Evolutionary conservation across 73 alveolate species (phyloP).

Genomic region (Stentor roeselii): DNA sequence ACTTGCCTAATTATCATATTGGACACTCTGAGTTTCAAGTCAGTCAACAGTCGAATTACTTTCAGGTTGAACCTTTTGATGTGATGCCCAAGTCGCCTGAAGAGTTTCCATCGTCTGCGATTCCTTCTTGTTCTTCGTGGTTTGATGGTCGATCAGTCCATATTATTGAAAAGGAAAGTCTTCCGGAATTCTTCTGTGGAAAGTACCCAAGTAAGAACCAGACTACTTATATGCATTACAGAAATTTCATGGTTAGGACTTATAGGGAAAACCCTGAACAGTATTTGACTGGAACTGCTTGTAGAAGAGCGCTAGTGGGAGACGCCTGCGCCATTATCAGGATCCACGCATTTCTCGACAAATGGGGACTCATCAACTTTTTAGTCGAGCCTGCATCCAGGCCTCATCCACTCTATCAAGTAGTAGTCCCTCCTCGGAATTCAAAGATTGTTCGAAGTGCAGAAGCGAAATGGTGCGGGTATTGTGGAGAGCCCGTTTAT

Average conservation of each 20-base stretch:
- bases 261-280: slow-evolving; percentile 86
- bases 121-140: slow-evolving; percentile 90
- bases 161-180: slow-evolving; percentile 81
- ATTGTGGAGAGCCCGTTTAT: slow-evolving; percentile 60
- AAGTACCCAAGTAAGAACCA: slow-evolving; percentile 94
- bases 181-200: slow-evolving; percentile 95
- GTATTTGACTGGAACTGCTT: slow-evolving; percentile 94
- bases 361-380: slow-evolving; percentile 97
- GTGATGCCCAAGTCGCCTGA: background rate
- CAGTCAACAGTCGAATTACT: background rate
- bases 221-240: slow-evolving; percentile 85
- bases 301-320: slow-evolving; percentile 97
- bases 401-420: slow-evolving; percentile 69
- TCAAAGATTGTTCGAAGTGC: slow-evolving; percentile 76
- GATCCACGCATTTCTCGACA: slow-evolving; percentile 93
- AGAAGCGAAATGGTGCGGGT: slow-evolving; percentile 78
- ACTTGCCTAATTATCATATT: background rate
- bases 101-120: background rate
- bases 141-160: slow-evolving; percentile 84
- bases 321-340: slow-evolving; percentile 95
- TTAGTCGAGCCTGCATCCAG: slow-evolving; percentile 89
- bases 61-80: background rate
- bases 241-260: slow-evolving; percentile 92
- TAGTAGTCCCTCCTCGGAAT: slow-evolving; percentile 43
- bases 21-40: background rate